phyloP scores from a whole-genome alignment of 139 green algal genomes.

The Volvox africanus region DNA sequence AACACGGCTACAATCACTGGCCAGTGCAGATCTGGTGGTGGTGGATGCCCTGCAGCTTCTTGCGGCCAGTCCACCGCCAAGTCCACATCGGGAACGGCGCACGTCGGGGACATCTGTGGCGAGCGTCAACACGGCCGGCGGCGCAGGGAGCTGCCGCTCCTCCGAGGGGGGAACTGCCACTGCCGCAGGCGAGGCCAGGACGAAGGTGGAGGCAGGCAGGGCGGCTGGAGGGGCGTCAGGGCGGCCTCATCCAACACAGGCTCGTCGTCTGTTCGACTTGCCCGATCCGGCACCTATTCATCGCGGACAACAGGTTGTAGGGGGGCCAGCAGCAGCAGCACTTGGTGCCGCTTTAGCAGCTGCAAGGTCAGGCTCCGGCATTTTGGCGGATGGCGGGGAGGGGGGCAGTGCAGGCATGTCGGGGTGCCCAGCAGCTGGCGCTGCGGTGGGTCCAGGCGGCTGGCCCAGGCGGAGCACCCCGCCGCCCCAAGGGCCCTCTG shows the following conservation, averaged over 20 bases:
- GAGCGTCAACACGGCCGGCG: conserved; percentile 13
- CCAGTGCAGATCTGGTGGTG: conserved; percentile 28
- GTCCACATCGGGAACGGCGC: conserved; percentile 4
- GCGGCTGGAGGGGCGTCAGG: not conserved
- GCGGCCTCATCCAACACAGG: not conserved
- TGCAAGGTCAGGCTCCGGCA: not conserved
- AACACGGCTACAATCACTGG: conserved; percentile 6
- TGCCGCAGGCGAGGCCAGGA: not conserved
- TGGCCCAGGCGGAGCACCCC: not conserved
- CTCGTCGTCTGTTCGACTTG: conserved; percentile 4
- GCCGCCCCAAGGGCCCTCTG: not conserved
- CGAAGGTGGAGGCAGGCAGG: not conserved
- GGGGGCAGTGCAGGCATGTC: not conserved
- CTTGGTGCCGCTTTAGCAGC: not conserved
- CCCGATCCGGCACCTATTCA: conserved; percentile 16
- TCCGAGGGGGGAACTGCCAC: not conserved
- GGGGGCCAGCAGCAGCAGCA: not conserved
- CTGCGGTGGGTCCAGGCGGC: not conserved
- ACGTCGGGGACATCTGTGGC: not conserved
- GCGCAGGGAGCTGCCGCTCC: not conserved
- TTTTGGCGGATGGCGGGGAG: not conserved
- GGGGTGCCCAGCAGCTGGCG: not conserved
- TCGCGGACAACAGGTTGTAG: not conserved
- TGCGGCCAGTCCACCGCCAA: conserved; percentile 17
- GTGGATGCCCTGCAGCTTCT: conserved; percentile 44